These are phyloP conservation scores for Lasiodiplodia gonubiensis DNA, from an alignment of 2,329 filamentous ascomycete species.

Conservation along the genomic window DNA sequence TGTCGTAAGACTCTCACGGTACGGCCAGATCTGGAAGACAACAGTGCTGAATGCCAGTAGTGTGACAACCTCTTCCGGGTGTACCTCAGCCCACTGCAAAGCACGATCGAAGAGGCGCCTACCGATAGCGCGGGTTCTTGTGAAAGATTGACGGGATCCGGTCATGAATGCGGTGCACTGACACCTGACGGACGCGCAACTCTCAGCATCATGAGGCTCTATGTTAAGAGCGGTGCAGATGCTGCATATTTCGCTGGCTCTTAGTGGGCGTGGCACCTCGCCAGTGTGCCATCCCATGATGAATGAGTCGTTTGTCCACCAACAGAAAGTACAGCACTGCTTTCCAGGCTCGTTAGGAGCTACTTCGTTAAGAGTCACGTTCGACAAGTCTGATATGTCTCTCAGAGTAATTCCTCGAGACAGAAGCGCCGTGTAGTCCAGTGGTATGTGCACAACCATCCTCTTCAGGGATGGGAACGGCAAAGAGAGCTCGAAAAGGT, in stretches of 20 bases:
- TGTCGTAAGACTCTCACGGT: not conserved
- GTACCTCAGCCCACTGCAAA: not conserved
- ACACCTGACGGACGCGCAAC: not conserved
- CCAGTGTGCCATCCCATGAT: not conserved
- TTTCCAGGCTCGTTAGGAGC: not conserved
- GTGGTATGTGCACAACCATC: not conserved
- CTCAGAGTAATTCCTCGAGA: not conserved
- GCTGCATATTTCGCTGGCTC: not conserved
- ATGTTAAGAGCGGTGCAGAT: not conserved
- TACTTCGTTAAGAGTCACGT: not conserved
- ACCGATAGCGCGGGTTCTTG: not conserved
- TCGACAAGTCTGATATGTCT: not conserved
- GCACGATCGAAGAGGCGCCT: not conserved
- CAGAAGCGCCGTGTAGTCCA: not conserved
- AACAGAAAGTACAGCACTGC: not conserved
- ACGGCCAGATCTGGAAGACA: not conserved
- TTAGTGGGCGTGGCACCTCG: fast-evolving
- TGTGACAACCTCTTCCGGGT: not conserved
- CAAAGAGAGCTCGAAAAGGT: not conserved
- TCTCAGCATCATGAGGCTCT: not conserved
- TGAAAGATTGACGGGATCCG: not conserved
- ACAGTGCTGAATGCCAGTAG: not conserved
- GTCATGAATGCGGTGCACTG: not conserved
- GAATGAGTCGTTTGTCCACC: not conserved
- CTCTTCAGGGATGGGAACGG: not conserved